phyloP scores from a whole-genome alignment of 352 stramenopile genomes.

The Phytophthora fragariae region DNA sequence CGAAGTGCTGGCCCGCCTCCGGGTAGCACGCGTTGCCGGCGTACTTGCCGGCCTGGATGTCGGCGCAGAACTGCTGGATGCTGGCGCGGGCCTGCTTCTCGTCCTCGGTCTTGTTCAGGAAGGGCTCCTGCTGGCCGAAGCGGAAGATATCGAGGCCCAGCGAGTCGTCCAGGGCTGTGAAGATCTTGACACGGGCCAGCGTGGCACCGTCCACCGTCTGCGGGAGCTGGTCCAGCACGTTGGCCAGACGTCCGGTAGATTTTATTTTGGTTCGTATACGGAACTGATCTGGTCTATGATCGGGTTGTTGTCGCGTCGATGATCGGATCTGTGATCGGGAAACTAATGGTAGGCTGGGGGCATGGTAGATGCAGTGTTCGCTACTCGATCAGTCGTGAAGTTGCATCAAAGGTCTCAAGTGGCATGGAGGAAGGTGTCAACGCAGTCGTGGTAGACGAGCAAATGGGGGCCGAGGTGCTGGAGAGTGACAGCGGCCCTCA shows the following conservation, averaged over 20 bases:
- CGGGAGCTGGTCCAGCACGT: conserved; percentile 79
- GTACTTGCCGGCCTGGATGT: conserved; percentile 85
- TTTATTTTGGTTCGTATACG: no score
- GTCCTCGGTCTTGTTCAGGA: conserved; percentile 61
- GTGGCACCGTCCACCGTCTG: conserved; percentile 67
- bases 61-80: conserved; percentile 74
- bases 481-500: no score
- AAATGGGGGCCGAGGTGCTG: no score
- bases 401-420: no score
- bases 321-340: neutral
- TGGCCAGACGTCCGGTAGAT: conserved; percentile 47
- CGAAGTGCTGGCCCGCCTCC: conserved; percentile 59
- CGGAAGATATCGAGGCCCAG: conserved; percentile 90
- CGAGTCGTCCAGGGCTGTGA: conserved; percentile 87
- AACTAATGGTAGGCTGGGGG: neutral
- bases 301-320: neutral
- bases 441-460: no score
- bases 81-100: conserved; percentile 63
- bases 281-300: no score
- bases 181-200: conserved; percentile 91
- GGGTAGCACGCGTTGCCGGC: conserved; percentile 59
- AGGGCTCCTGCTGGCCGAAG: conserved; percentile 81
- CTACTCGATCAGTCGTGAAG: no score
- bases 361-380: no score
- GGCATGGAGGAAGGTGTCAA: no score